phyloP scores from a whole-genome alignment of 129 eudicot species.

The Chrysanthemum lavandulifolium region DNA sequence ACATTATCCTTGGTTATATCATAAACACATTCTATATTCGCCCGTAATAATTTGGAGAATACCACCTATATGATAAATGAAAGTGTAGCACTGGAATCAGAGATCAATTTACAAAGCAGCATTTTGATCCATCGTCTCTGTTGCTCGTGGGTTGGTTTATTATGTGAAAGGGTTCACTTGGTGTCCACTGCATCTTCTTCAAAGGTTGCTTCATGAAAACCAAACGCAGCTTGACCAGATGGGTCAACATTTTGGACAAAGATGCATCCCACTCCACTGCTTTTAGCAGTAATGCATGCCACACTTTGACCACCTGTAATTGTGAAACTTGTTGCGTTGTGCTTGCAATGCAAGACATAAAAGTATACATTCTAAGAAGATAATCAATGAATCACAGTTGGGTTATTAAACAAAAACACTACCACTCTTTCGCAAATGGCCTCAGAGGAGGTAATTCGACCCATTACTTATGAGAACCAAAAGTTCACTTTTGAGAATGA shows the following conservation, averaged over 20 bases:
- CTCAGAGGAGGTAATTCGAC: background rate
- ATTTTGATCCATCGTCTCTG: background rate
- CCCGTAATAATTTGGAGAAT: too few relatives aligned
- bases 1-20: too few relatives aligned
- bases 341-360: constrained; percentile 7
- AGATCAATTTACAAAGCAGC: too few relatives aligned
- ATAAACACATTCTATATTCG: too few relatives aligned
- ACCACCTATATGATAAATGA: too few relatives aligned
- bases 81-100: too few relatives aligned
- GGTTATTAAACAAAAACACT: background rate
- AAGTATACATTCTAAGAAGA: background rate
- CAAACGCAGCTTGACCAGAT: constrained; percentile 97
- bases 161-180: constrained; percentile 29
- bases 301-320: constrained; percentile 98
- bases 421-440: background rate
- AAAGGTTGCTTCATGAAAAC: constrained; percentile 85
- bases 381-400: background rate
- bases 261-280: constrained; percentile 99
- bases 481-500: too few relatives aligned
- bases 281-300: constrained; percentile 97
- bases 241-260: constrained; percentile 96
- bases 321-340: constrained; percentile 92
- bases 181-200: constrained; percentile 35
- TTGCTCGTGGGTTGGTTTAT: background rate
- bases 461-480: background rate